Evolutionary conservation across 2,329 filamentous ascomycete species (phyloP), one percentile per base, ranked within the genome.

Genomic region (Colletotrichum scovillei): DNA sequence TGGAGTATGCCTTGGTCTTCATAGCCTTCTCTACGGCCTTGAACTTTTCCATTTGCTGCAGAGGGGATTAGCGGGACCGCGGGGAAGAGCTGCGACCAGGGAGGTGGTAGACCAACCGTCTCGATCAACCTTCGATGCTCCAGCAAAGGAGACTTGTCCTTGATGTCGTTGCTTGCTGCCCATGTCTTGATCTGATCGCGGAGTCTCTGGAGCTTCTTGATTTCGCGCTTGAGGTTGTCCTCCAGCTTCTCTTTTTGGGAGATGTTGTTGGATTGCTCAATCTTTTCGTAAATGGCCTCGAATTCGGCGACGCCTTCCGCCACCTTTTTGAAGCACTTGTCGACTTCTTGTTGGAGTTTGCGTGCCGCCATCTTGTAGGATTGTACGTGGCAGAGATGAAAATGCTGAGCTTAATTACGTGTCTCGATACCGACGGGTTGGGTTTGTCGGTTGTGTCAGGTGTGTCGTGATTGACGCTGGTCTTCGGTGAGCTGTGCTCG

Each of bases 1-100:
- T 98, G 75, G 97, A 98, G 85, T 98, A 99, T 74, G 97, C 97
- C 84, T 99, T 99, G 70, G 97, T 99, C 88, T 99, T 99, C 97
- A 99, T 98, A 80, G 98, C 97, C 88, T 99, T 99, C 85, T 99
- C 97, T 66, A 99, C 97, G n/a, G 95, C 96, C 87, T 99, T 99
- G 90, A 99, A 99, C 80, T 95, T 95, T 86, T 99, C 97, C 97
- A 99, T 99, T 94, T 96, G 93, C 94, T 97, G 85, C 83, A 19
- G 78, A 55, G 26, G 19, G 35, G 11, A 66, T 75, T 68, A 75
- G 72, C 67, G 68, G 58, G 42, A 49, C 67, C 24, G 53, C 63
- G n/a, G 30, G 75, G 62, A 49, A 74, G 59, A 53, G 68, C 69
- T 76, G 72, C 72, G 64, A 74, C 55, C 67, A 49, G 73, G 69